Percentiles rank a stretch among this genome's conserved stretches.
phyloP scores from a whole-genome alignment of 805 yeast genomes.

The Wickerhamiella sorbophila region DNA sequence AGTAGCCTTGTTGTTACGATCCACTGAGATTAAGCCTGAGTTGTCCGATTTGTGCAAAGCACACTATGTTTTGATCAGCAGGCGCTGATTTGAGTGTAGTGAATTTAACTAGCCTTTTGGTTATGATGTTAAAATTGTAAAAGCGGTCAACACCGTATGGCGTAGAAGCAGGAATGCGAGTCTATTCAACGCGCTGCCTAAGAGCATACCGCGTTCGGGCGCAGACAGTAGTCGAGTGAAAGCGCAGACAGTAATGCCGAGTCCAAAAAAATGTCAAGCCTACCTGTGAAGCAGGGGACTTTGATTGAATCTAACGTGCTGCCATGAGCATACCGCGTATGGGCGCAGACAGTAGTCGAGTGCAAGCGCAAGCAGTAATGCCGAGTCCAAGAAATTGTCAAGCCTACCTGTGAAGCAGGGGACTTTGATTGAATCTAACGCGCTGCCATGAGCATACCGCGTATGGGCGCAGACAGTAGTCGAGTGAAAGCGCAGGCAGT shows the following conservation, averaged over 20 bases:
- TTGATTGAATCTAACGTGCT: background rate
- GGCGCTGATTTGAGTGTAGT: background rate
- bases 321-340: background rate
- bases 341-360: background rate
- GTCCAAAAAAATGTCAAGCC: background rate
- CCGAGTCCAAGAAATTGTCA: background rate
- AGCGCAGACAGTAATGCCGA: background rate
- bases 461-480: too few relatives aligned
- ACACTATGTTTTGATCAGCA: background rate
- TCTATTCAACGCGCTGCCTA: too few relatives aligned
- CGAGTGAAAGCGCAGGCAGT: too few relatives aligned
- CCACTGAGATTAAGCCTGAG: constrained; percentile 36
- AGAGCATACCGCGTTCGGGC: too few relatives aligned
- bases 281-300: background rate
- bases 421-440: too few relatives aligned
- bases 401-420: too few relatives aligned
- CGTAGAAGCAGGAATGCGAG: too few relatives aligned
- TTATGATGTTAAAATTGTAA: background rate
- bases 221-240: background rate
- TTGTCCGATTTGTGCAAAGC: constrained; percentile 25
- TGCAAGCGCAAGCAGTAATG: background rate
- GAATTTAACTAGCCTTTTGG: background rate
- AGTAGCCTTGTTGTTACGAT: constrained; percentile 42
- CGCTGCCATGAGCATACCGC: too few relatives aligned
- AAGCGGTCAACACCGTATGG: too few relatives aligned